A percentile compares a stretch with the other conserved stretches of the same genome.
Conservation (phyloP, 257 asterid genomes). For the Lavandula angustifolia region DNA sequence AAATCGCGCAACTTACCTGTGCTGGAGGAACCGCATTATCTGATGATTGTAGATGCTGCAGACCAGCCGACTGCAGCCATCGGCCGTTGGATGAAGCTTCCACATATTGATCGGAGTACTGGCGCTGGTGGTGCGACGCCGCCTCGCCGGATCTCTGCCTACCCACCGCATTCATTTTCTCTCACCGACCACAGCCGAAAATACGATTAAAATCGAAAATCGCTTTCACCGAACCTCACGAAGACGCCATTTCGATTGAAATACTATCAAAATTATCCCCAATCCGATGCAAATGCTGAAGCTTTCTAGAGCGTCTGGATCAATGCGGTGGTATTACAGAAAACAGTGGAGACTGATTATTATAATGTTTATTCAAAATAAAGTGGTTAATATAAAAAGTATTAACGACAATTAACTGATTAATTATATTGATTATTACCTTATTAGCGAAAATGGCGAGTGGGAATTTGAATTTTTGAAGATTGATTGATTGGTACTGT, state of each 20-base stretch:
- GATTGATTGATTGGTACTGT: slow-evolving; percentile 41
- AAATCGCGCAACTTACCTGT: slow-evolving; percentile 46
- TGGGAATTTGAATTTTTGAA: slow-evolving; percentile 43
- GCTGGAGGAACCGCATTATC: slow-evolving; percentile 61
- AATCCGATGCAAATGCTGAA: slow-evolving; percentile 1
- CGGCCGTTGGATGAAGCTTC: slow-evolving; percentile 75
- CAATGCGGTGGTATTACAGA: neutral
- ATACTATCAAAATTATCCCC: slow-evolving; percentile 13
- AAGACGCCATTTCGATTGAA: slow-evolving; percentile 1
- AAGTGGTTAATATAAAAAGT: neutral
- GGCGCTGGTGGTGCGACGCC: slow-evolving; percentile 82
- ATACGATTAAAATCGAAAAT: slow-evolving; percentile 16
- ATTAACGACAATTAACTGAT: neutral
- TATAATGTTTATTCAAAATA: neutral
- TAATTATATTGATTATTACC: neutral
- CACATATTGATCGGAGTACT: slow-evolving; percentile 72
- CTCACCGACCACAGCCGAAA: slow-evolving; percentile 29
- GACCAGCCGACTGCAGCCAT: slow-evolving; percentile 97
- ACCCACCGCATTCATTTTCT: slow-evolving; percentile 81
- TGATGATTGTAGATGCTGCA: slow-evolving; percentile 82
- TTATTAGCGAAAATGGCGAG: neutral
- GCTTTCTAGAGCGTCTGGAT: slow-evolving; percentile 2
- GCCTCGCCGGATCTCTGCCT: slow-evolving; percentile 86
- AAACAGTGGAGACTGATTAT: slow-evolving; percentile 13
- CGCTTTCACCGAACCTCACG: slow-evolving; percentile 25